Base-by-base conservation (phyloP, 2,329 filamentous ascomycete species). In the Coleophoma cylindrospora region DNA sequence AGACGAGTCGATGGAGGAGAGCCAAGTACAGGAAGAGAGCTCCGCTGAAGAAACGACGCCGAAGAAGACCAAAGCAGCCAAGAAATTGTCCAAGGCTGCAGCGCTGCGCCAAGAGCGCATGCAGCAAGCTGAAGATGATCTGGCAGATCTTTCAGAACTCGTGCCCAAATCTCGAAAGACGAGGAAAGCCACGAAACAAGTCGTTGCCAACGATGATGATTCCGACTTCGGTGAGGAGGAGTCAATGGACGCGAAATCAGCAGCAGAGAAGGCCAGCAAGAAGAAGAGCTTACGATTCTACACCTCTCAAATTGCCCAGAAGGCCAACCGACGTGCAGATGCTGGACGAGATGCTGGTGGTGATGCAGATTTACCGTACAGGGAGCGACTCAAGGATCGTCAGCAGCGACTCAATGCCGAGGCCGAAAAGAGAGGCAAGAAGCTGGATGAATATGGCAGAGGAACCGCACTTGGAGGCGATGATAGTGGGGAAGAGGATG, bases 201-300 rank as follows among this genome's bases (percentile, higher is more conserved):
- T 52, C 22, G 34, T 50, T 0, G 55, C 76, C 44, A 75, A 83
- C 1, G 84, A 89, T 59, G 86, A 84, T 45, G 81, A 86, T 54
- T 95, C 91, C 3, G 94, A 99, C 73, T 92, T 99, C 65, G 94
- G 92, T 60, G 94, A 99, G 62, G 91, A 96, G 66, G 86, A 89
- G 14, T 73, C 76, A 4, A 79, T 97, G 51, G 89, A 91, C 48
- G 83, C 84, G 11, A 79, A 84, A 54, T 84, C 92, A 53, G 86
- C 89, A 1, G 88, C 87, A 40, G 89, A 95, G 62, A 99, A 99
- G 71, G 88, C 86, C 0, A 81, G 83, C 52, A 88, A 88, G 68
- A 96, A 94, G 77, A 96, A 95, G 76, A 90, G 83, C 56, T 80
- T 99, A 51, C 87, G 91, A 55, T 99, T 99, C 76, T 99, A 99